Conservation (phyloP, 2,329 filamentous ascomycete genomes). For the Neopestalotiopsis sp. region DNA sequence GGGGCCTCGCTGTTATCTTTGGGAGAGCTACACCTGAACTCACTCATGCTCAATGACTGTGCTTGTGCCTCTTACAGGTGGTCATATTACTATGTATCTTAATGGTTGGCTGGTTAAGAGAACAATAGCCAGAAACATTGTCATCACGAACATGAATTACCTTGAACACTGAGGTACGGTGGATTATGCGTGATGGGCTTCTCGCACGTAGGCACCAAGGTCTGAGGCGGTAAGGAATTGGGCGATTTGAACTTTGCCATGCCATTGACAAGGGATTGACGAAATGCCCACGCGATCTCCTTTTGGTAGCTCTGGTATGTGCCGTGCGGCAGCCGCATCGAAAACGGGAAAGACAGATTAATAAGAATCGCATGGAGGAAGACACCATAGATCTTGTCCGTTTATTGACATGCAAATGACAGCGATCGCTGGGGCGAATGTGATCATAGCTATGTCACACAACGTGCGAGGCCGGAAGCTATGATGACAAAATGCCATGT, state of each 20-base stretch:
- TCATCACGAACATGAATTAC: too few species aligned
- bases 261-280: background rate
- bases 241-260: background rate
- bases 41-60: too few species aligned
- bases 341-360: background rate
- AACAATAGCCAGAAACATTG: too few species aligned
- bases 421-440: slow-evolving; percentile 20
- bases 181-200: too few species aligned
- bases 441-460: slow-evolving; percentile 12
- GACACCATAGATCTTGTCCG: background rate
- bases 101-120: too few species aligned
- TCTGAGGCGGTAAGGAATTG: background rate
- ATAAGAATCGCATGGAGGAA: background rate
- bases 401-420: background rate
- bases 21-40: too few species aligned
- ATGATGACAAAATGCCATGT: slow-evolving; percentile 22
- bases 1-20: too few species aligned
- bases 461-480: background rate
- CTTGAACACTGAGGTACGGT: too few species aligned
- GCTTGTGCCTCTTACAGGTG: too few species aligned
- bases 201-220: background rate
- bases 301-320: background rate
- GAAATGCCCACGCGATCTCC: background rate
- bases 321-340: background rate
- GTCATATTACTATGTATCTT: too few species aligned